Evolutionary conservation across 2,329 filamentous ascomycete genomes (phyloP).

Genomic region (Trichoderma sp.): DNA sequence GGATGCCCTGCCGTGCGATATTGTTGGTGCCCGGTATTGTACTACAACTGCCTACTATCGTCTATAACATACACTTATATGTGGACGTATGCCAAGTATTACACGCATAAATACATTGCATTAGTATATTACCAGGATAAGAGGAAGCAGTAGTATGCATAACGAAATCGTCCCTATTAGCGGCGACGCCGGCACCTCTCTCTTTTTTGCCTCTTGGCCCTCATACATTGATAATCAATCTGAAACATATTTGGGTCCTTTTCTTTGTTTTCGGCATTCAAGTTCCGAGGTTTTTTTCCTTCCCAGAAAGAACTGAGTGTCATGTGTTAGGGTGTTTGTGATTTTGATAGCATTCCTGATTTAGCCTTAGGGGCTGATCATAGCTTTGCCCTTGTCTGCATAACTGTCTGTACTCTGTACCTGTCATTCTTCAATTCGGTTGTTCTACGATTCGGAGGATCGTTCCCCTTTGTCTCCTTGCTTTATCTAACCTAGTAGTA

Average conservation of each 20-base stretch:
- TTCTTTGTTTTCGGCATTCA: not conserved
- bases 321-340: not conserved
- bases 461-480: not conserved
- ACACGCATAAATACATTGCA: not conserved
- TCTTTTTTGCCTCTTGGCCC: not conserved
- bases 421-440: not conserved
- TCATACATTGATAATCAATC: not conserved
- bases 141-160: not conserved
- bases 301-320: conserved; percentile 6
- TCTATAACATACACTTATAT: not conserved
- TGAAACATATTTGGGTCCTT: not conserved
- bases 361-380: conserved; percentile 9
- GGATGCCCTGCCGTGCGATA: not conserved
- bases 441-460: not conserved
- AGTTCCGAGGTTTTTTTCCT: conserved; percentile 12
- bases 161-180: not conserved
- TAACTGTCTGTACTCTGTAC: not conserved
- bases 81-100: not conserved
- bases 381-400: not conserved
- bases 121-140: not conserved
- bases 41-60: not conserved
- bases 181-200: not conserved
- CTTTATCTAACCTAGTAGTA: not conserved
- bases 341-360: not conserved
- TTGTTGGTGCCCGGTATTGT: too few species aligned